phyloP scores from a whole-genome alignment of 352 stramenopile genomes.

The Globisporangium viniferum region DNA sequence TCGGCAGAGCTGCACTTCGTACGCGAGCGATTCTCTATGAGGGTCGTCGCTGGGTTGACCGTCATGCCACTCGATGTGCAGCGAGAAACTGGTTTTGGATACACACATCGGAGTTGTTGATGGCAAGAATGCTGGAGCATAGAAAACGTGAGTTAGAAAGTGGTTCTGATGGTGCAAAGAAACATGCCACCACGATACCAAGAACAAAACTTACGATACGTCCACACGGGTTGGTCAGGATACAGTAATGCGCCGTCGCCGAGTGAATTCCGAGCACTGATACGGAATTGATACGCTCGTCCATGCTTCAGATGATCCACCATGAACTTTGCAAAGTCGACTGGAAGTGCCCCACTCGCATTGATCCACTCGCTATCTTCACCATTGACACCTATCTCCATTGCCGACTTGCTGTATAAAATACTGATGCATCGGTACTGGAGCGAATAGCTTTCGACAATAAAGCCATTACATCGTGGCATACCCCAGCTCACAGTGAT shows the following conservation, averaged over 20 bases:
- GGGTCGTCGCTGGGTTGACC: neutral
- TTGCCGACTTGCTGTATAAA: neutral
- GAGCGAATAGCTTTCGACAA: conserved; percentile 20
- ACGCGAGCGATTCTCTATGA: conserved; percentile 10
- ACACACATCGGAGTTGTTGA: conserved; percentile 20
- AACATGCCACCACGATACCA: neutral
- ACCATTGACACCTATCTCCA: neutral
- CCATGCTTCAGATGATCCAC: conserved; percentile 14
- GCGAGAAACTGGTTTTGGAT: conserved; percentile 20
- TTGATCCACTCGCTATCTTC: conserved; percentile 9
- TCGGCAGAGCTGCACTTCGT: conserved; percentile 25
- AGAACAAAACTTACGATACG: conserved; percentile 20
- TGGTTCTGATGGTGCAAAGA: neutral
- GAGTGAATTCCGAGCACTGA: conserved; percentile 22
- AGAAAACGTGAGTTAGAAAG: neutral
- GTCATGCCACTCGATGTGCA: conserved; percentile 23
- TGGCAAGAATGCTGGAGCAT: conserved; percentile 20
- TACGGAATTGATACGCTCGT: conserved; percentile 19
- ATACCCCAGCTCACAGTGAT: conserved; percentile 40
- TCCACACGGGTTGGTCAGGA: conserved; percentile 17
- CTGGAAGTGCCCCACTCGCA: conserved; percentile 6
- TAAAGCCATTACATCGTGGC: conserved; percentile 52
- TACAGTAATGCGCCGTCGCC: conserved; percentile 17
- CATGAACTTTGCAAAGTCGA: conserved; percentile 16
- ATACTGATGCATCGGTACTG: conserved; percentile 8